phyloP scores from a whole-genome alignment of 1,284 basidiomycete species.

The Apiotrichum laibachii region DNA sequence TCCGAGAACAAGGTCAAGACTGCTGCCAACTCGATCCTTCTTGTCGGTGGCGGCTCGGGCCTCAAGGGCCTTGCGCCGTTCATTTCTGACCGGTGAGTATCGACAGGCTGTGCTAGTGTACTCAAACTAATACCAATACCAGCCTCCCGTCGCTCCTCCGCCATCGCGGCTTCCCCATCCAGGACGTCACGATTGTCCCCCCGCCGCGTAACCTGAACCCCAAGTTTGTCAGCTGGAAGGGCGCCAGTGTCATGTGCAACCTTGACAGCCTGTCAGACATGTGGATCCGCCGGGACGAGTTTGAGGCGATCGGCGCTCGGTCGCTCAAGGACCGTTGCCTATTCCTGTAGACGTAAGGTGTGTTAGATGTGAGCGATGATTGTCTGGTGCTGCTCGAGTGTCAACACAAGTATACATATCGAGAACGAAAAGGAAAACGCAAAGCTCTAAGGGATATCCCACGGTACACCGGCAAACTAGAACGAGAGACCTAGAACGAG shows the following conservation, averaged over 20 bases:
- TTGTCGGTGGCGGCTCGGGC: constrained; percentile 75
- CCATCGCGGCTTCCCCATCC: constrained; percentile 81
- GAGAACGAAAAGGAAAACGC: background rate
- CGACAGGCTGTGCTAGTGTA: background rate
- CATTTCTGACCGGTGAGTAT: constrained; percentile 44
- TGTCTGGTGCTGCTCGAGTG: background rate
- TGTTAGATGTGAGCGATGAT: background rate
- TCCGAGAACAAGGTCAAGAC: constrained; percentile 87
- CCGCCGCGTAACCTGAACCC: constrained; percentile 92
- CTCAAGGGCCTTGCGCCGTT: constrained; percentile 47
- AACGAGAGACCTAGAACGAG: constrained; percentile 9
- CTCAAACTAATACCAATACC: constrained; percentile 10
- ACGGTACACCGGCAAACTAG: background rate
- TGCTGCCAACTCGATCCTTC: constrained; percentile 80
- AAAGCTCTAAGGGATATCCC: background rate
- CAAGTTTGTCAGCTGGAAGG: constrained; percentile 88
- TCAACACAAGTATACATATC: no score
- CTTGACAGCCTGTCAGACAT: constrained; percentile 85
- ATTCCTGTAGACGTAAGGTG: constrained; percentile 36
- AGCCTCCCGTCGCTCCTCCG: constrained; percentile 61
- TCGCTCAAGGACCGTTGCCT: constrained; percentile 53
- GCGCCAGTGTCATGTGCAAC: constrained; percentile 86
- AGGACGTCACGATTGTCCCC: constrained; percentile 82
- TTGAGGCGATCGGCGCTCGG: constrained; percentile 60
- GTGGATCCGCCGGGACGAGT: constrained; percentile 83